Conservation (phyloP, 768 basidiomycete species). For the Pleurotus tuoliensis region DNA sequence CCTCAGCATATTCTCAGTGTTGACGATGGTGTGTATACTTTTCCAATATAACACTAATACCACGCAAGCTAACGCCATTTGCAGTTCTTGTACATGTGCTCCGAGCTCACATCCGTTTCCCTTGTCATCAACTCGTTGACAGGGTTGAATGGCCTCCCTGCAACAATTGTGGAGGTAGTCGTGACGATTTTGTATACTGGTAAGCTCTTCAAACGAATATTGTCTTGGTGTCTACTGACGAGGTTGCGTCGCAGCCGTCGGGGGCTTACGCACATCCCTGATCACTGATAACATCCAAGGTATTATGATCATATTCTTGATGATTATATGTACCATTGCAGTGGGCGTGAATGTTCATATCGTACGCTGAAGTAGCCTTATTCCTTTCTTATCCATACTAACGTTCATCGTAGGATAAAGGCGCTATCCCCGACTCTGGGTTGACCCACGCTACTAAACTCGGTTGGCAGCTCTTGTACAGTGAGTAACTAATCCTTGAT, state of each 20-base stretch:
- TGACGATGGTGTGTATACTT: conserved; percentile 1
- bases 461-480: conserved; percentile 6
- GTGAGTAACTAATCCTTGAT: not conserved
- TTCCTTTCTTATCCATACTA: not conserved
- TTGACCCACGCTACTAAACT: not conserved
- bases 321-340: conserved; percentile 6
- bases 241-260: not conserved
- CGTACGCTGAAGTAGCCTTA: not conserved
- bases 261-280: conserved; percentile 3
- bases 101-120: conserved; percentile 2
- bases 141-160: not conserved
- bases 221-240: not conserved
- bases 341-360: conserved; percentile 1
- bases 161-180: conserved; percentile 5
- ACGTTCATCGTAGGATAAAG: not conserved
- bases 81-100: conserved; percentile 1
- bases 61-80: not conserved
- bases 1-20: conserved; percentile 2
- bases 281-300: conserved; percentile 5
- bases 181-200: conserved; percentile 5
- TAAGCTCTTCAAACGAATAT: not conserved
- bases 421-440: not conserved
- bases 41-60: not conserved
- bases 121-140: conserved; percentile 4
- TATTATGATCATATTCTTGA: conserved; percentile 1